A percentile compares a stretch with the other conserved stretches of the same genome.
These are phyloP conservation scores for Rhizoclosmatium globosum DNA, from an alignment of 192 early-diverging fungal species.

Conservation along the genomic window DNA sequence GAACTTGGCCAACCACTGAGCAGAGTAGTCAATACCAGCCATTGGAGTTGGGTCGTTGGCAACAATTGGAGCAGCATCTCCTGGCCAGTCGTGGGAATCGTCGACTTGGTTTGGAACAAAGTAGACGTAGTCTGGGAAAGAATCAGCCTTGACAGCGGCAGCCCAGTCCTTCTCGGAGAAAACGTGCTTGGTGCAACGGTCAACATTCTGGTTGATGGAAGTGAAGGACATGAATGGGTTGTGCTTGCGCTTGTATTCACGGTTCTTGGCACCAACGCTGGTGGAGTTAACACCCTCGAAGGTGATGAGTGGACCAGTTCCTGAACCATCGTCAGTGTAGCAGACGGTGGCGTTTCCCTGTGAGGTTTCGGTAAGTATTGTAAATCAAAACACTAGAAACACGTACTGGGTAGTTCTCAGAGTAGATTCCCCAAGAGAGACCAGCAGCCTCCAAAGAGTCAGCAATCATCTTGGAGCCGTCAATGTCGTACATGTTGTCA, in stretches of 20 bases:
- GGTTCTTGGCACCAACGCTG: constrained; percentile 2
- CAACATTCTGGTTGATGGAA: not conserved
- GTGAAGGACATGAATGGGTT: constrained; percentile 13
- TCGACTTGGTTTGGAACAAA: constrained; percentile 61
- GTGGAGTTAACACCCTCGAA: not conserved
- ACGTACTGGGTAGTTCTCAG: constrained; percentile 23
- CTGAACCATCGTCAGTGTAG: constrained; percentile 1
- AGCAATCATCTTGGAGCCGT: constrained; percentile 3
- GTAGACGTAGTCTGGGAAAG: constrained; percentile 16
- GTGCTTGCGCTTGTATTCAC: constrained; percentile 22
- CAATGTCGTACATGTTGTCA: constrained; percentile 29
- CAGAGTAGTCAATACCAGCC: constrained; percentile 11
- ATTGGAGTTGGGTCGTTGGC: not conserved
- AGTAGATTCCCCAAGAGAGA: constrained; percentile 15
- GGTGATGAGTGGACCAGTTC: not conserved
- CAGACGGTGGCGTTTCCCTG: constrained; percentile 10
- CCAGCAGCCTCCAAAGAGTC: constrained; percentile 22
- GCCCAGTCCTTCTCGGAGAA: constrained; percentile 15
- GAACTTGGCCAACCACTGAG: not conserved
- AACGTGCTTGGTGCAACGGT: constrained; percentile 1
- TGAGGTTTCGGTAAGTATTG: not conserved
- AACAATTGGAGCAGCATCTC: constrained; percentile 7
- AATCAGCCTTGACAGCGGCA: constrained; percentile 3
- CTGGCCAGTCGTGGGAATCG: constrained; percentile 17
- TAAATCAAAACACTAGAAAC: too few relatives aligned